A percentile compares a stretch with the other conserved stretches of the same genome.
Conservation (phyloP, 2,329 filamentous ascomycete species). For the Fusarium falciforme region DNA sequence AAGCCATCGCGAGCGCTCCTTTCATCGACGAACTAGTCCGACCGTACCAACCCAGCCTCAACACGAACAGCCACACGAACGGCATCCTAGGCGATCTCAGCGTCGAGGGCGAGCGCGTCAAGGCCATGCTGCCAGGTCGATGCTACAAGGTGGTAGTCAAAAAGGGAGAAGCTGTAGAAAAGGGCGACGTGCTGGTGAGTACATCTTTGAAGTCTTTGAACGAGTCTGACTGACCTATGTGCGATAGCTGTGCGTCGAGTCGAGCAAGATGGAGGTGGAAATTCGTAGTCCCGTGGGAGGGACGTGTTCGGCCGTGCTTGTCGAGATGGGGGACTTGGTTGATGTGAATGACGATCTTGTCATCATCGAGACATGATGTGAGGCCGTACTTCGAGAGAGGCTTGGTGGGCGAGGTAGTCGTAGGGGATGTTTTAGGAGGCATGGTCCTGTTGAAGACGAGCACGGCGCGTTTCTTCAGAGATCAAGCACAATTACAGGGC, state of each 20-base stretch:
- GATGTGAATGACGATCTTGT: constrained; percentile 45
- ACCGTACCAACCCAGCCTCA: constrained; percentile 38
- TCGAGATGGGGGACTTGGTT: constrained; percentile 45
- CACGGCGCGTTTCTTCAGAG: background rate
- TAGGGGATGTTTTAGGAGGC: background rate
- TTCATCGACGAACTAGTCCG: constrained; percentile 46
- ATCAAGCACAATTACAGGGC: background rate
- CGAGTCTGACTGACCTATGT: background rate
- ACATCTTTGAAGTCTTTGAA: background rate
- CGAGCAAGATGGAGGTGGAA: constrained; percentile 54
- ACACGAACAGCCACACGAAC: background rate
- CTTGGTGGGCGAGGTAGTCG: background rate
- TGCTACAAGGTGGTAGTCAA: constrained; percentile 49
- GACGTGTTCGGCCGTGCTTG: constrained; percentile 40
- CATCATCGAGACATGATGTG: constrained; percentile 35
- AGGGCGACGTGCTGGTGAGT: constrained; percentile 47
- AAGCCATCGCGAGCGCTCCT: constrained; percentile 42
- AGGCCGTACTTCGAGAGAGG: background rate
- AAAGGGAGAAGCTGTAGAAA: constrained; percentile 38
- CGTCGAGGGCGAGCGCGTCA: constrained; percentile 41
- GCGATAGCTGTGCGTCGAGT: constrained; percentile 47
- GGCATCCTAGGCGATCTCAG: background rate
- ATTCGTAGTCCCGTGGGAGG: constrained; percentile 46
- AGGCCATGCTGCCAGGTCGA: constrained; percentile 48
- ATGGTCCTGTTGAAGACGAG: background rate